Evolutionary conservation across 441 rosid genomes (phyloP).

Genomic region (Kokia cookei): DNA sequence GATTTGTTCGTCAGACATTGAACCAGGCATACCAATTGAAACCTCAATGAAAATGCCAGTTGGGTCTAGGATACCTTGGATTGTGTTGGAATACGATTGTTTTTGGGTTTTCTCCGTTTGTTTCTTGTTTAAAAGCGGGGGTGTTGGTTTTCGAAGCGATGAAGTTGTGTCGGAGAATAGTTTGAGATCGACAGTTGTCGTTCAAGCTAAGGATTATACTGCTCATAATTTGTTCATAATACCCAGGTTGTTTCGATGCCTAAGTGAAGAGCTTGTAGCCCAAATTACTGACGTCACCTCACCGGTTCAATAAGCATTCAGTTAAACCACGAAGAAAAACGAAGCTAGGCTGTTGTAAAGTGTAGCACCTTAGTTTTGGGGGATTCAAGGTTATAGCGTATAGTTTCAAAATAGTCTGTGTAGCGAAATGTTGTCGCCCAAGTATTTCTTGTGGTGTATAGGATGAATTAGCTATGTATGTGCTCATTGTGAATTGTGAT

Average conservation of each 20-base stretch:
- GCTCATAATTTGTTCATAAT: not conserved
- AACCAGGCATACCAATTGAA: not conserved
- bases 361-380: too few relatives aligned
- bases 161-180: not conserved
- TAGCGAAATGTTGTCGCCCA: too few relatives aligned
- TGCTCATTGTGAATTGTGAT: too few relatives aligned
- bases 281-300: too few relatives aligned
- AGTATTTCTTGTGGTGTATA: too few relatives aligned
- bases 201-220: conserved; percentile 40
- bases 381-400: too few relatives aligned
- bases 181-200: too few relatives aligned
- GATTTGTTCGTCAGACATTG: not conserved
- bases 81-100: conserved; percentile 51
- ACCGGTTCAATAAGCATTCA: too few relatives aligned
- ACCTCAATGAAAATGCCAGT: not conserved
- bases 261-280: conserved; percentile 17
- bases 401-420: too few relatives aligned
- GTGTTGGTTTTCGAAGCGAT: conserved; percentile 47
- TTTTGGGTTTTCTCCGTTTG: conserved; percentile 60
- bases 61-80: not conserved
- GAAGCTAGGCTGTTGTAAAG: too few relatives aligned
- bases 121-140: conserved; percentile 48
- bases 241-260: conserved; percentile 78
- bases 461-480: too few relatives aligned
- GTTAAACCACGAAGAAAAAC: too few relatives aligned